Evolutionary conservation across 73 alveolate genomes (phyloP).

Genomic region (Stentor roeselii): DNA sequence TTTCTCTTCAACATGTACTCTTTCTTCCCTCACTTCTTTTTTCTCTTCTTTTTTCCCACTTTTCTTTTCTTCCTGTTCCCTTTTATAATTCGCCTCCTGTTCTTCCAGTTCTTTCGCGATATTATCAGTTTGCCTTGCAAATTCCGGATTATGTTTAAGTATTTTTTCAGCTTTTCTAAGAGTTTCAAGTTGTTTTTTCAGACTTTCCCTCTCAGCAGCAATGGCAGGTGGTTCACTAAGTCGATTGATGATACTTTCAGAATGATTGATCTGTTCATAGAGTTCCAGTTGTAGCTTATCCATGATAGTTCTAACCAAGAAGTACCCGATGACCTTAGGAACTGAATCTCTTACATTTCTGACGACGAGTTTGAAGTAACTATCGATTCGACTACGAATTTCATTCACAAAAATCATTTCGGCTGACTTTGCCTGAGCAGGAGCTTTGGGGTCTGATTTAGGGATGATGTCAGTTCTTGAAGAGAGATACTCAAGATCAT

Average conservation of each 20-base stretch:
- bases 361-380: conserved; percentile 82
- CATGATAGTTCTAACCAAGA: conserved; percentile 88
- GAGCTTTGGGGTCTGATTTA: conserved; percentile 24
- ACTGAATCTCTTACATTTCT: conserved; percentile 90
- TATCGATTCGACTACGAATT: conserved; percentile 83
- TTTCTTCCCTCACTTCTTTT: not conserved
- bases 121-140: not conserved
- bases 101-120: not conserved
- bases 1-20: not conserved
- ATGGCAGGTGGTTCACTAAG: conserved; percentile 67
- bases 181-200: conserved; percentile 52
- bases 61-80: too few relatives aligned
- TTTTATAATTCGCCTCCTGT: too few relatives aligned
- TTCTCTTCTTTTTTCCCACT: too few relatives aligned
- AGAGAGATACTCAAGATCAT: conserved; percentile 83
- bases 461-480: conserved; percentile 41
- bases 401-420: conserved; percentile 71
- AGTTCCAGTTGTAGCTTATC: conserved; percentile 65
- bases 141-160: conserved; percentile 85
- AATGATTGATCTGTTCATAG: conserved; percentile 56
- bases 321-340: conserved; percentile 97
- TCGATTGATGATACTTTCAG: conserved; percentile 41
- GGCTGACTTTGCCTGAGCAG: conserved; percentile 53
- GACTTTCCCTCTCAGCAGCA: conserved; percentile 77
- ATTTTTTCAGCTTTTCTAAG: conserved; percentile 76